phyloP scores from a whole-genome alignment of 768 basidiomycete species.

The Floccularia luteovirens region DNA sequence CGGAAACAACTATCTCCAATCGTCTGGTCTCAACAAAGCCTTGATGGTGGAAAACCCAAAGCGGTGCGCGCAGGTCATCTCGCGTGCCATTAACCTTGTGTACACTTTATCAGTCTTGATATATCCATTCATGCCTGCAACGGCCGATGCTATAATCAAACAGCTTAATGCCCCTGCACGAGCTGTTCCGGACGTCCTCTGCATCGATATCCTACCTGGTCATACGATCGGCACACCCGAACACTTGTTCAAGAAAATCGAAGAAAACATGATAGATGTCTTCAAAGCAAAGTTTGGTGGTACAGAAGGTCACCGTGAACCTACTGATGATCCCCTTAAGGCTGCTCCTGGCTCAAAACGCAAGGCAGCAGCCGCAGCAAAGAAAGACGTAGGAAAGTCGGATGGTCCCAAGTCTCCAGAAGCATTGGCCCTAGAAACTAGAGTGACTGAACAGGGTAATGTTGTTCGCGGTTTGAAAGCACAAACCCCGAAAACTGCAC shows the following conservation, averaged over 20 bases:
- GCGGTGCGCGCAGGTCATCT: conserved; percentile 86
- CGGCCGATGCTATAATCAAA: conserved; percentile 66
- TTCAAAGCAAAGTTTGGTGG: conserved; percentile 84
- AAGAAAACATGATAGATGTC: conserved; percentile 79
- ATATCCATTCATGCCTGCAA: conserved; percentile 96
- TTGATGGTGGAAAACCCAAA: conserved; percentile 74
- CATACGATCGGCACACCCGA: conserved; percentile 82
- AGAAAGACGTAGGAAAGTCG: conserved; percentile 35
- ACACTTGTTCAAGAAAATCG: conserved; percentile 91
- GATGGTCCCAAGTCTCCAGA: conserved; percentile 66
- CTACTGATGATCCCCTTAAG: conserved; percentile 31
- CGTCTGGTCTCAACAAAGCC: conserved; percentile 85
- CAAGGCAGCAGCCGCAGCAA: conserved; percentile 45
- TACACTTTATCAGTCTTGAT: conserved; percentile 80
- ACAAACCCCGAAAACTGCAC: conserved; percentile 47
- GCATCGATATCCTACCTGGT: conserved; percentile 79
- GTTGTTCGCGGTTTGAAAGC: conserved; percentile 67
- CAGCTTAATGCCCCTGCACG: conserved; percentile 91
- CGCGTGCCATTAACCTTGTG: conserved; percentile 88
- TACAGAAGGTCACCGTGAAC: conserved; percentile 26
- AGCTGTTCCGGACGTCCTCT: conserved; percentile 62
- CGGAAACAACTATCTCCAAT: conserved; percentile 93
- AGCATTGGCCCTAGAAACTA: conserved; percentile 62
- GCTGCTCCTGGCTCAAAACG: conserved; percentile 40
- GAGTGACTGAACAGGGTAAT: conserved; percentile 71